Evolutionary conservation across 2,329 filamentous ascomycete genomes (phyloP), one percentile per base, ranked within the genome.

Genomic region (Colletotrichum costaricense): DNA sequence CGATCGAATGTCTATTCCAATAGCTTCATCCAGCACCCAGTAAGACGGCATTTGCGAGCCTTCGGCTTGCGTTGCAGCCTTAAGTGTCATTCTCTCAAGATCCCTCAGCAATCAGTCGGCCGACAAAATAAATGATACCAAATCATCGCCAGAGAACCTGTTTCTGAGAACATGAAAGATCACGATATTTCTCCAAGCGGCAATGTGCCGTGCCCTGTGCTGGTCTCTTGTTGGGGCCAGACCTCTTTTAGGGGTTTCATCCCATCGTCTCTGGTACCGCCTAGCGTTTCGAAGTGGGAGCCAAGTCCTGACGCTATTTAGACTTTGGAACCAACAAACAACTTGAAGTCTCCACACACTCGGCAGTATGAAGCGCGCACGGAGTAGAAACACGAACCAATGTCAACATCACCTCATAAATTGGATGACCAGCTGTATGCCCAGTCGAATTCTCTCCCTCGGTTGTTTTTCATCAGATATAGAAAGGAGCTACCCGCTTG

Each of bases 161-260:
- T 19, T 42, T 19, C 16, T 42, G 38, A 19, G 16, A 8, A 42
- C 38, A 42, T 19, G 6, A 1, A 19, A 42, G 26, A 6, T 9
- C 26, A 52, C 7, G 14, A 19, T 11, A 28, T 3, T 28, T 19
- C 16, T 8, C 26, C 28, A 46, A 28, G 16, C 24, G 22, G 9
- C n/a, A 14, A 11, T 24, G 6, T 30, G 16, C 46, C 12, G n/a
- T 14, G 8, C 3, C 19, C 42, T 22, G 4, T 14, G 19, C 42
- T 24, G 26, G 16, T 63, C 8, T 55, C n/a, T 42, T 7, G 16
- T 28, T 14, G 22, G 5, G 30, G 30, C 42, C 2, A 19, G 26
- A 11, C 14, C 26, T 24, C 16, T 14, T 46, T 14, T n/a, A 35
- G 6, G 1, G 42, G 68, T 70, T 70, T 70, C 68, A 70, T 59